These are phyloP conservation scores for Annulohypoxylon maeteangense DNA, from an alignment of 495 filamentous ascomycete species.

Conservation along the genomic window DNA sequence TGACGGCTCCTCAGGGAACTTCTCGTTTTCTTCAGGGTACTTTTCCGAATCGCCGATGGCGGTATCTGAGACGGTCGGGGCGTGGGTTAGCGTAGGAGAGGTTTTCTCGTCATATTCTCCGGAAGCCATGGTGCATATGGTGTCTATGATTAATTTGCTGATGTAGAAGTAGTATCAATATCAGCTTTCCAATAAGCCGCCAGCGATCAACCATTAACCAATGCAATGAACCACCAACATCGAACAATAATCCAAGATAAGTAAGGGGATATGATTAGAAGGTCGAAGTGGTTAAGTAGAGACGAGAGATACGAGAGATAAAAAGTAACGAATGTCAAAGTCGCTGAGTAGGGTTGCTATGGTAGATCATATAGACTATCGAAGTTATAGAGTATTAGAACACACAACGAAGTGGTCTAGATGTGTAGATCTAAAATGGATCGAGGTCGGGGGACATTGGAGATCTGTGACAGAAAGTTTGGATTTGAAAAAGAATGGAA, in stretches of 20 bases:
- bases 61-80: slow-evolving; percentile 43
- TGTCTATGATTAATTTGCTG: neutral
- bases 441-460: slow-evolving; percentile 30
- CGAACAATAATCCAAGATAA: neutral
- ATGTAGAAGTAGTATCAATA: neutral
- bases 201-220: neutral
- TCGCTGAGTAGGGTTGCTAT: slow-evolving; percentile 9
- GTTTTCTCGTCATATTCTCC: slow-evolving; percentile 41
- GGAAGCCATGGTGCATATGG: slow-evolving; percentile 31
- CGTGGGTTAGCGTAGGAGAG: slow-evolving; percentile 39
- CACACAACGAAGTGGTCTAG: slow-evolving; percentile 43
- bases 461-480: slow-evolving; percentile 28
- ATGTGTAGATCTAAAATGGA: slow-evolving; percentile 29
- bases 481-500: slow-evolving; percentile 17
- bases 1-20: slow-evolving; percentile 32
- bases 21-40: slow-evolving; percentile 34
- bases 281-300: neutral
- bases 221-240: neutral
- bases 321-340: slow-evolving; percentile 30
- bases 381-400: neutral
- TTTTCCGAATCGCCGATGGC: slow-evolving; percentile 37
- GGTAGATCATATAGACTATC: slow-evolving; percentile 6
- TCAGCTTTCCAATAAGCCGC: neutral
- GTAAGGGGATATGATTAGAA: neutral
- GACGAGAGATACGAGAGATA: neutral